These are phyloP conservation scores for Selaginella tamariscina DNA, from an alignment of 75 land plant species.

Conservation along the genomic window DNA sequence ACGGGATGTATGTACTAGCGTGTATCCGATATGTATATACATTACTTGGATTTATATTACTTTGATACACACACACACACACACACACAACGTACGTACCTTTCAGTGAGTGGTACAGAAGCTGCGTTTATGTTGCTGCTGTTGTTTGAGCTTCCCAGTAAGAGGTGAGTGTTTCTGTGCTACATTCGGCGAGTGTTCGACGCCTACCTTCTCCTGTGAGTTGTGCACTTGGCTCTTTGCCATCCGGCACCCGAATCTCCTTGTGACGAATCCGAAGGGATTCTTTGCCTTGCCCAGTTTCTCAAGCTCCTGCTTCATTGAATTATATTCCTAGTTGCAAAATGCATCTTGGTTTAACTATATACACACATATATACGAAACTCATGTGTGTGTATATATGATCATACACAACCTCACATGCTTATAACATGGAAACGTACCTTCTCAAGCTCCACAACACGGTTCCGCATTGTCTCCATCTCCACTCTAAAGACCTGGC, in stretches of 20 bases:
- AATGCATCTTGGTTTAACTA: too few species aligned
- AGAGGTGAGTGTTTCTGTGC: not conserved
- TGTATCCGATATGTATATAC: too few species aligned
- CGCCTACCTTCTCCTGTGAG: not conserved
- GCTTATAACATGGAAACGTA: too few species aligned
- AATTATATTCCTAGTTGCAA: not conserved
- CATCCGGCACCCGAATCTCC: not conserved
- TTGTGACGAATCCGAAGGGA: not conserved
- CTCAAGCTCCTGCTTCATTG: not conserved
- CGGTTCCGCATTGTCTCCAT: not conserved
- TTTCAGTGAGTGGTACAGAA: not conserved
- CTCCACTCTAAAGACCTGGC: not conserved
- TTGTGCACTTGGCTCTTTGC: not conserved
- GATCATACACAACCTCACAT: too few species aligned
- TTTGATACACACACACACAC: too few species aligned
- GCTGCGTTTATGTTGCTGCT: not conserved
- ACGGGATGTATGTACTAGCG: too few species aligned
- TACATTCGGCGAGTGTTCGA: not conserved
- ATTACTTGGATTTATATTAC: too few species aligned
- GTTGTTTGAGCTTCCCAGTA: not conserved
- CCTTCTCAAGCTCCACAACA: not conserved
- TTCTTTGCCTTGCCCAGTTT: not conserved
- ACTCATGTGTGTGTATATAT: too few species aligned
- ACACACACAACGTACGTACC: too few species aligned
- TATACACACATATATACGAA: too few species aligned